Percentiles rank a stretch among this genome's conserved stretches.
Evolutionary conservation across 1,139 yeast genomes (phyloP).

Genomic region (Candida sp.): DNA sequence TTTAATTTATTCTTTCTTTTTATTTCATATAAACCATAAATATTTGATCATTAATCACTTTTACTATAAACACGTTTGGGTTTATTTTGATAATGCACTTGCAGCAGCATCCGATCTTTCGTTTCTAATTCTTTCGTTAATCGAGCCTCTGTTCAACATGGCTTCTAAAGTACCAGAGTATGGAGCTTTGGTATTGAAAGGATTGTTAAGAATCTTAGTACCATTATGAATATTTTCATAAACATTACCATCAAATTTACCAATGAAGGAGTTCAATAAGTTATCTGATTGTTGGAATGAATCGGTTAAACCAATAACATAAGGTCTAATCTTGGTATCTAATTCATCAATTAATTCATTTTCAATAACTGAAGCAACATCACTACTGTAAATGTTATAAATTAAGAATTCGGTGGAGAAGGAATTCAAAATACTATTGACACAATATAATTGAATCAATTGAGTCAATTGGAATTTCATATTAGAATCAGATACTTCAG

Average conservation of each 20-base stretch:
- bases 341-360: slow-evolving; percentile 30
- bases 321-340: slow-evolving; percentile 39
- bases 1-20: too few relatives aligned
- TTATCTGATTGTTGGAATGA: slow-evolving; percentile 47
- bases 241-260: slow-evolving; percentile 43
- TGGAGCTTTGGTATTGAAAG: slow-evolving; percentile 36
- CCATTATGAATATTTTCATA: slow-evolving; percentile 43
- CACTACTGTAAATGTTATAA: slow-evolving; percentile 29
- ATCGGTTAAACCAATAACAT: slow-evolving; percentile 44
- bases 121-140: slow-evolving; percentile 38
- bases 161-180: slow-evolving; percentile 31
- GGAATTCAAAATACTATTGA: slow-evolving; percentile 30
- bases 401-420: slow-evolving; percentile 41
- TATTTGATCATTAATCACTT: not conserved
- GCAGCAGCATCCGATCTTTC: slow-evolving; percentile 24
- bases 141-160: slow-evolving; percentile 37
- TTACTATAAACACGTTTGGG: not conserved
- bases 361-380: slow-evolving; percentile 30
- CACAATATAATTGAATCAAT: slow-evolving; percentile 26
- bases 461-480: slow-evolving; percentile 21
- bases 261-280: slow-evolving; percentile 41
- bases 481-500: slow-evolving; percentile 15
- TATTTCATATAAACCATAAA: not conserved
- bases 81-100: slow-evolving; percentile 1
- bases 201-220: slow-evolving; percentile 37